phyloP scores from a whole-genome alignment of 495 filamentous ascomycete genomes.

The Podospora sp. region DNA sequence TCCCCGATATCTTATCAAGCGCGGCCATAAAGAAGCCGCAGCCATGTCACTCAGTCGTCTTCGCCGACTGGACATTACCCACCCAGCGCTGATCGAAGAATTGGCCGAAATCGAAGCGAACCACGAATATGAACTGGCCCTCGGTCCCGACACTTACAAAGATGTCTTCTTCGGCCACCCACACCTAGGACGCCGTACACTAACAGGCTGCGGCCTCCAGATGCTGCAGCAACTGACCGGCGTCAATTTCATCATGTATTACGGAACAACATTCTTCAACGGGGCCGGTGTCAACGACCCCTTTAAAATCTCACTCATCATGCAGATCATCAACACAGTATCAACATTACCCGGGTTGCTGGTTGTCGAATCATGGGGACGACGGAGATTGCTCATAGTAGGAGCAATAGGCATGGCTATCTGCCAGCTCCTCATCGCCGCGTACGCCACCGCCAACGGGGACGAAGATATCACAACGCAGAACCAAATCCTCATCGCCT shows the following conservation, averaged over 20 bases:
- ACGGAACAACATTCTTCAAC: constrained; percentile 78
- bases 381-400: constrained; percentile 70
- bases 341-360: constrained; percentile 74
- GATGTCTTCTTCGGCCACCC: constrained; percentile 68
- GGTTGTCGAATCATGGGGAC: constrained; percentile 77
- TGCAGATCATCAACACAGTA: constrained; percentile 74
- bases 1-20: constrained; percentile 83
- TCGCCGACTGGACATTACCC: constrained; percentile 74
- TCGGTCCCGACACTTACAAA: constrained; percentile 73
- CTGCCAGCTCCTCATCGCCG: constrained; percentile 71
- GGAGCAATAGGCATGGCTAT: constrained; percentile 76
- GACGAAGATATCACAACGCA: constrained; percentile 49
- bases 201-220: constrained; percentile 60
- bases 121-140: constrained; percentile 78
- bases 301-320: constrained; percentile 71
- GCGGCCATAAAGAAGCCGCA: constrained; percentile 69
- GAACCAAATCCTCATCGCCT: constrained; percentile 72
- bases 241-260: constrained; percentile 69
- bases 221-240: constrained; percentile 63
- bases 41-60: constrained; percentile 72
- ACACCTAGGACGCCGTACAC: constrained; percentile 56
- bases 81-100: constrained; percentile 75
- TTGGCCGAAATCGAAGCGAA: constrained; percentile 87
- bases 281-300: constrained; percentile 64
- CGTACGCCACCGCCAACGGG: constrained; percentile 59